Percentiles rank a stretch among this genome's conserved stretches.
Conservation (phyloP, 441 rosid species). For the Gossypium gossypioides region DNA sequence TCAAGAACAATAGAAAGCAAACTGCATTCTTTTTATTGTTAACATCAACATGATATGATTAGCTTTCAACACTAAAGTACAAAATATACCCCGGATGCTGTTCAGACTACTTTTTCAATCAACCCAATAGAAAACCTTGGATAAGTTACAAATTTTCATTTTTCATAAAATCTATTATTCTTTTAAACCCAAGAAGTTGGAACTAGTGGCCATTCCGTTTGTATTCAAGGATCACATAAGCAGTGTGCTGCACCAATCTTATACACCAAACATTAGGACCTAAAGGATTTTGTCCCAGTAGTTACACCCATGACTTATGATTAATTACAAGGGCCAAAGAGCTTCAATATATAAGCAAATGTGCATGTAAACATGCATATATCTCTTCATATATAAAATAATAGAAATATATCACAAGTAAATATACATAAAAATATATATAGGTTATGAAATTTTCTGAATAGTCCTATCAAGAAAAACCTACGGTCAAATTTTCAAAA, state of each 20-base stretch:
- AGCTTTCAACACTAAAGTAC: neutral
- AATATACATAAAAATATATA: neutral
- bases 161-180: neutral
- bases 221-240: neutral
- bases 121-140: neutral
- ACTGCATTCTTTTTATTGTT: neutral
- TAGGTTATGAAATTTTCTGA: neutral
- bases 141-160: neutral
- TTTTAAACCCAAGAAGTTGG: neutral
- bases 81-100: neutral
- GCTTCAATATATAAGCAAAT: neutral
- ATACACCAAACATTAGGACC: neutral
- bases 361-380: neutral
- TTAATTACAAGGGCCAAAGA: neutral
- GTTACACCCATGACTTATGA: neutral
- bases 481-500: neutral
- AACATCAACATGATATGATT: neutral
- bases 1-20: neutral
- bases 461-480: neutral
- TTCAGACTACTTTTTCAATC: neutral
- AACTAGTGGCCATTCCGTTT: neutral
- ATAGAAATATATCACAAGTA: neutral
- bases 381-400: neutral
- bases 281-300: neutral
- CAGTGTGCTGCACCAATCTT: neutral